A percentile compares a stretch with the other conserved stretches of the same genome.
These are phyloP conservation scores for Microcera coccophila DNA, from an alignment of 2,329 filamentous ascomycete species.

Conservation along the genomic window DNA sequence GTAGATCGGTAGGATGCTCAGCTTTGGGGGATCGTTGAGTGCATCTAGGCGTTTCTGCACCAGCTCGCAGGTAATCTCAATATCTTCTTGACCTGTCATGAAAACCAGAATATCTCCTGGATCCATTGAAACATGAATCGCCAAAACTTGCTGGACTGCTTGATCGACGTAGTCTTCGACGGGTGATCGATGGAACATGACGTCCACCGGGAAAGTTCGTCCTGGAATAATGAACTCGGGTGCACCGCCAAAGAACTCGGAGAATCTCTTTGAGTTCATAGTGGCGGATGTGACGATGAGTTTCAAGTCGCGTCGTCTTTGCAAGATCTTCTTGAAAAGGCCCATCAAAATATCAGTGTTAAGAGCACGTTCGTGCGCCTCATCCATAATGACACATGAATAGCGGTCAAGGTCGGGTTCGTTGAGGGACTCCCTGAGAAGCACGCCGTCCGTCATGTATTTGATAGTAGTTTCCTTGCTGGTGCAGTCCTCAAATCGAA, in stretches of 20 bases:
- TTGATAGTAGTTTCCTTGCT: conserved; percentile 95
- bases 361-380: conserved; percentile 92
- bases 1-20: conserved; percentile 95
- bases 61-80: conserved; percentile 92
- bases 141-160: conserved; percentile 90
- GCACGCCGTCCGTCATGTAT: conserved; percentile 97
- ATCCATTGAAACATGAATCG: conserved; percentile 94
- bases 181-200: conserved; percentile 90
- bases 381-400: conserved; percentile 99
- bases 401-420: conserved; percentile 93
- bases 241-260: conserved; percentile 91
- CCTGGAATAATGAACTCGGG: conserved; percentile 96
- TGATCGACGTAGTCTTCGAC: conserved; percentile 98
- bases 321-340: conserved; percentile 92
- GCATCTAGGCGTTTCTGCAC: conserved; percentile 82
- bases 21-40: conserved; percentile 89
- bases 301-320: conserved; percentile 84
- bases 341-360: conserved; percentile 98
- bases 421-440: conserved; percentile 87
- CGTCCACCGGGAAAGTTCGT: conserved; percentile 92
- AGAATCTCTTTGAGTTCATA: conserved; percentile 96
- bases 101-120: conserved; percentile 93
- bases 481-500: conserved; percentile 97
- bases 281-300: conserved; percentile 97
- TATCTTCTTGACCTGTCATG: conserved; percentile 99